phyloP scores from a whole-genome alignment of 2,329 filamentous ascomycete species.

The Colletotrichum graminicola region DNA sequence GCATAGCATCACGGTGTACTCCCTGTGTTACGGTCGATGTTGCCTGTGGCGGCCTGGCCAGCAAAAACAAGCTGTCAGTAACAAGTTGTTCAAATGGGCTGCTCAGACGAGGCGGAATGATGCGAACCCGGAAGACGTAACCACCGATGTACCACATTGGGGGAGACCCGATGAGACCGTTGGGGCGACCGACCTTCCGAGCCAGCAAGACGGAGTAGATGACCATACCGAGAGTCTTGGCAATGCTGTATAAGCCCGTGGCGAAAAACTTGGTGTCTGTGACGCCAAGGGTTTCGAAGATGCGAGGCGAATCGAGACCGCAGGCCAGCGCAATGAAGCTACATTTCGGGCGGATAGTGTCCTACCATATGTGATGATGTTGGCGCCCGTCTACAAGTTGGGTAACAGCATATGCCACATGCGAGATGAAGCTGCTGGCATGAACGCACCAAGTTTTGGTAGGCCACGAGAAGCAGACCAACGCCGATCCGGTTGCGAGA shows the following conservation, averaged over 20 bases:
- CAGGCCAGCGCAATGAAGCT: not conserved
- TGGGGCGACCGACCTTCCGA: slow-evolving; percentile 60
- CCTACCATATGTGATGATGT: slow-evolving; percentile 14
- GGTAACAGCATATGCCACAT: not conserved
- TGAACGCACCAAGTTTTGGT: not conserved
- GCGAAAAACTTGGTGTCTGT: slow-evolving; percentile 51
- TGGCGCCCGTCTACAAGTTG: not conserved
- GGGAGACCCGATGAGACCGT: slow-evolving; percentile 56
- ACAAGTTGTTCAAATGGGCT: too few relatives aligned
- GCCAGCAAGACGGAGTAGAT: slow-evolving; percentile 58
- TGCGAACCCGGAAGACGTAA: slow-evolving; percentile 47
- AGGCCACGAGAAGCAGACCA: slow-evolving; percentile 58
- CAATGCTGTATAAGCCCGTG: slow-evolving; percentile 56
- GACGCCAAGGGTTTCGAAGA: slow-evolving; percentile 54
- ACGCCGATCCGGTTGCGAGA: slow-evolving; percentile 57
- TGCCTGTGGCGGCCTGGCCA: slow-evolving; percentile 58
- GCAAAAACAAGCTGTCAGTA: too few relatives aligned
- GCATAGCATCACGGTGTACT: slow-evolving; percentile 58
- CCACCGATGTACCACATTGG: slow-evolving; percentile 54
- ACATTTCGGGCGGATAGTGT: not conserved
- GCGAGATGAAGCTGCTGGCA: not conserved
- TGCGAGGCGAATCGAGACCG: slow-evolving; percentile 49
- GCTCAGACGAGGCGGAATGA: too few relatives aligned
- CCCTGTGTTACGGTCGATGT: slow-evolving; percentile 56
- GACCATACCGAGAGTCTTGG: slow-evolving; percentile 53